These are phyloP conservation scores for Biscogniauxia mediterranea DNA, from an alignment of 2,329 filamentous ascomycete genomes.

Conservation along the genomic window DNA sequence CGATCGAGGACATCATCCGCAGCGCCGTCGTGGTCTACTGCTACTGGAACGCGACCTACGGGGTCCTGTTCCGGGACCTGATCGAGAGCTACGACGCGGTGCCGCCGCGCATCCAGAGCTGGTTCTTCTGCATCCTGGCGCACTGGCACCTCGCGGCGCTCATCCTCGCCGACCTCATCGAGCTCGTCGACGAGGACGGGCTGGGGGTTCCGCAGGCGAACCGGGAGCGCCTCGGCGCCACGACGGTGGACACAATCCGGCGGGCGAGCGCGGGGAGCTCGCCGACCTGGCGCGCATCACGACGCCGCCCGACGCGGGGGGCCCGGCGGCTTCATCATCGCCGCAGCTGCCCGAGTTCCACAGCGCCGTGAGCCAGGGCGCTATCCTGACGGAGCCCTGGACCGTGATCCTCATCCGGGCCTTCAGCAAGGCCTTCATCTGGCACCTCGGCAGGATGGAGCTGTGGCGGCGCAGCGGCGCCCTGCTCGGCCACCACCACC, in stretches of 20 bases:
- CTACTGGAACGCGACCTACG: conserved; percentile 54
- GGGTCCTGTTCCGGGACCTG: conserved; percentile 51
- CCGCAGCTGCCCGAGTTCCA: conserved; percentile 45
- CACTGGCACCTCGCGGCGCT: conserved; percentile 59
- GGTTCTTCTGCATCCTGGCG: conserved; percentile 56
- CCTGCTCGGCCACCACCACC: conserved; percentile 21
- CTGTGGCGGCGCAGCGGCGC: conserved; percentile 25
- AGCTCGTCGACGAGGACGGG: conserved; percentile 7
- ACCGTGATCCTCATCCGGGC: conserved; percentile 45
- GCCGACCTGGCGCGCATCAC: conserved; percentile 49
- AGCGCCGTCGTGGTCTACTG: conserved; percentile 49
- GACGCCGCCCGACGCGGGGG: conserved; percentile 33
- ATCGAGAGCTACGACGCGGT: conserved; percentile 48
- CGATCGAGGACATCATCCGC: conserved; percentile 48
- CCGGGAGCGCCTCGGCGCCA: conserved; percentile 25
- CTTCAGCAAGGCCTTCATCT: conserved; percentile 46
- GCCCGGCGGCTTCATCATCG: too few species aligned
- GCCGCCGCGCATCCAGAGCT: conserved; percentile 54
- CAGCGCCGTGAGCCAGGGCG: conserved; percentile 51
- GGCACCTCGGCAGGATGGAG: conserved; percentile 37
- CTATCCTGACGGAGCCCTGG: conserved; percentile 61
- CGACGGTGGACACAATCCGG: conserved; percentile 41
- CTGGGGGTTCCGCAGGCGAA: conserved; percentile 14
- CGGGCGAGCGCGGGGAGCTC: conserved; percentile 44
- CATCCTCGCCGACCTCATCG: conserved; percentile 52